Evolutionary conservation across 441 rosid species (phyloP).

Genomic region (Aquilaria agallochum): DNA sequence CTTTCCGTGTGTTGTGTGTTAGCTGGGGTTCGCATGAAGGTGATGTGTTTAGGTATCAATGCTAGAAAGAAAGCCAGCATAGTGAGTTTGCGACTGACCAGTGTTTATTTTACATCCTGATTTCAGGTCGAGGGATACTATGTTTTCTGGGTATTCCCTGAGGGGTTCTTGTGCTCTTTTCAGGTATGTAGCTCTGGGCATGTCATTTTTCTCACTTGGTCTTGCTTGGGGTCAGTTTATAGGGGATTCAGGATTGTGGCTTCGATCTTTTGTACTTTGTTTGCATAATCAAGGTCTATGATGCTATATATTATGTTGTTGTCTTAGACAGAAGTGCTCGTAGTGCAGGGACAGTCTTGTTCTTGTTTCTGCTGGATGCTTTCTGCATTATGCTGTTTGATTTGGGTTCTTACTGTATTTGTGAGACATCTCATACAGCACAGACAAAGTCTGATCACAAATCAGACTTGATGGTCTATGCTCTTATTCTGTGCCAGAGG

Average conservation of each 20-base stretch:
- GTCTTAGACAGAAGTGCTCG: not conserved
- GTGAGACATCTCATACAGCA: too few species aligned
- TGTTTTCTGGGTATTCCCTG: slow-evolving; percentile 32
- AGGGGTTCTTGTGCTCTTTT: slow-evolving; percentile 22
- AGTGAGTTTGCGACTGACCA: not conserved
- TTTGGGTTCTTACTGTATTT: too few species aligned
- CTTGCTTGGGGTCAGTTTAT: not conserved
- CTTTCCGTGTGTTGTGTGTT: not conserved
- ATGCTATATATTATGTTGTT: not conserved
- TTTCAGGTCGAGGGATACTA: slow-evolving; percentile 36
- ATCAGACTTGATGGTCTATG: too few species aligned
- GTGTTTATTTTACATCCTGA: slow-evolving; percentile 3
- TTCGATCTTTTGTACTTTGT: not conserved
- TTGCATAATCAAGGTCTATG: not conserved
- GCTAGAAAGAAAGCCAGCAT: not conserved
- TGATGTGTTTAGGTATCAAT: not conserved
- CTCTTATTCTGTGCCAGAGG: too few species aligned
- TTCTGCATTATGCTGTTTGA: too few species aligned
- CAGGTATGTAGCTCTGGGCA: slow-evolving; percentile 18
- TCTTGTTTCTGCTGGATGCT: too few species aligned
- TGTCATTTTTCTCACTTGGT: not conserved
- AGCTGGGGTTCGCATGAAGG: not conserved
- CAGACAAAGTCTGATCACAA: too few species aligned
- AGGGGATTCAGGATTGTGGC: not conserved
- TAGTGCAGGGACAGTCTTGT: not conserved